Base-by-base conservation (phyloP, 2,329 filamentous ascomycete genomes). In the Zarea fungicola region DNA sequence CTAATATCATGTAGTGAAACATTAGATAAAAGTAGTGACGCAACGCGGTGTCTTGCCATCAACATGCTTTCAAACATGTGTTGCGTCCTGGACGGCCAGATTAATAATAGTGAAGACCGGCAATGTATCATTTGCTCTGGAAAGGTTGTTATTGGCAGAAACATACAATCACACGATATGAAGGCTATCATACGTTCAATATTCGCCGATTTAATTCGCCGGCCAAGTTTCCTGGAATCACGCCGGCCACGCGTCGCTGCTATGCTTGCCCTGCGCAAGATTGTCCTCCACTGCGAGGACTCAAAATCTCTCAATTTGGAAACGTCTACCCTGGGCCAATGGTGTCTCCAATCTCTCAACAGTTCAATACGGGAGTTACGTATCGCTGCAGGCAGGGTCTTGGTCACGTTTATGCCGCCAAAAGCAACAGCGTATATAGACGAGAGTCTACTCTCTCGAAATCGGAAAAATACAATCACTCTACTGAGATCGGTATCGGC, bases 291-390 rank as follows among this genome's bases (percentile, higher is more conserved):
- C 64, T 82, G 81, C 4, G 69, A 73, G 14, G 75, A 81, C 45
- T 54, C 70, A 0, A 71, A 75, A 4, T 72, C 87, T 46, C 68
- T 92, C 25, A 80, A 87, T 54, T 69, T 96, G 3, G 79, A 84
- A 51, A 72, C 69, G 1, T 90, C 88, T 8, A 64, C 70, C 1
- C 69, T 89, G 34, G 90, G 88, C 0, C 84, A 91, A 59, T 92
- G 88, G 80, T 91, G 89, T 60, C 70, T 96, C 5, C 81, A 85
- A 56, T 89, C 86, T 1, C 71, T 97, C 32, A 84, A 85, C 54
- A 95, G 91, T 65, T 95, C 91, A 1, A 66, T 89, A 18, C 80
- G 92, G 60, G 93, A 97, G 63, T 71, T 97, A 23, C 83, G 92
- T 26, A 80, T 96, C 57, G 85, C 85, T 31, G 87, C 91, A 50